Evolutionary conservation across 2,329 filamentous ascomycete genomes (phyloP).

Genomic region (Colletotrichum caudatum): DNA sequence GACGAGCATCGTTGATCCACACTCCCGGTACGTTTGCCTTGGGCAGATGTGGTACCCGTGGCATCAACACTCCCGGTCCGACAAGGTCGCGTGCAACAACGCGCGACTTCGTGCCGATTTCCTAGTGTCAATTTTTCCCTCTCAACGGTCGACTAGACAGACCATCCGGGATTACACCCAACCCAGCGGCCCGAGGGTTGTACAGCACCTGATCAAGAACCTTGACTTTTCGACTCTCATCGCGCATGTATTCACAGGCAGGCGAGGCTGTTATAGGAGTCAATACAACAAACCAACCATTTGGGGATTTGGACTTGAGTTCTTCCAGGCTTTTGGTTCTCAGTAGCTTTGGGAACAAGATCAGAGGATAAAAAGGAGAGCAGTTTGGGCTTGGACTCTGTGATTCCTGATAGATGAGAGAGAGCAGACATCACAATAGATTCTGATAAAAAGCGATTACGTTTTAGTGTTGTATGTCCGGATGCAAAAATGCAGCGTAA

Average conservation of each 20-base stretch:
- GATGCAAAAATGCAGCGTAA: not conserved
- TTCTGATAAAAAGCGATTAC: slow-evolving; percentile 6
- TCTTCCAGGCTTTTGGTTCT: slow-evolving; percentile 25
- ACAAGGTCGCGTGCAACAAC: slow-evolving; percentile 27
- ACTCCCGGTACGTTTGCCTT: slow-evolving; percentile 30
- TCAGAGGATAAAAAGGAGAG: slow-evolving; percentile 27
- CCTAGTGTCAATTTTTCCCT: slow-evolving; percentile 28
- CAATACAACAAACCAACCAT: slow-evolving; percentile 19
- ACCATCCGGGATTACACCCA: slow-evolving; percentile 33
- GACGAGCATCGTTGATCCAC: slow-evolving; percentile 24
- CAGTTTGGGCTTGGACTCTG: slow-evolving; percentile 30
- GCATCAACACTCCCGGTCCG: slow-evolving; percentile 22
- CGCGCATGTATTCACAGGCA: slow-evolving; percentile 25
- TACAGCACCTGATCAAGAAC: slow-evolving; percentile 21
- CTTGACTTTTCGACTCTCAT: slow-evolving; percentile 20
- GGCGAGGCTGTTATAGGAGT: slow-evolving; percentile 39
- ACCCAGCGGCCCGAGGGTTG: slow-evolving; percentile 12
- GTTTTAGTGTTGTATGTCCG: not conserved
- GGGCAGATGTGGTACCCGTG: slow-evolving; percentile 29
- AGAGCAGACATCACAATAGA: slow-evolving; percentile 34
- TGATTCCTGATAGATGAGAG: slow-evolving; percentile 29
- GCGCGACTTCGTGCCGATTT: slow-evolving; percentile 42
- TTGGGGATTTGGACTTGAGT: slow-evolving; percentile 13
- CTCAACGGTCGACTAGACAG: slow-evolving; percentile 2
- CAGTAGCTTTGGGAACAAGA: slow-evolving; percentile 22